A percentile compares a stretch with the other conserved stretches of the same genome.
Conservation (phyloP, 352 stramenopile genomes). For the Phytophthora pini region DNA sequence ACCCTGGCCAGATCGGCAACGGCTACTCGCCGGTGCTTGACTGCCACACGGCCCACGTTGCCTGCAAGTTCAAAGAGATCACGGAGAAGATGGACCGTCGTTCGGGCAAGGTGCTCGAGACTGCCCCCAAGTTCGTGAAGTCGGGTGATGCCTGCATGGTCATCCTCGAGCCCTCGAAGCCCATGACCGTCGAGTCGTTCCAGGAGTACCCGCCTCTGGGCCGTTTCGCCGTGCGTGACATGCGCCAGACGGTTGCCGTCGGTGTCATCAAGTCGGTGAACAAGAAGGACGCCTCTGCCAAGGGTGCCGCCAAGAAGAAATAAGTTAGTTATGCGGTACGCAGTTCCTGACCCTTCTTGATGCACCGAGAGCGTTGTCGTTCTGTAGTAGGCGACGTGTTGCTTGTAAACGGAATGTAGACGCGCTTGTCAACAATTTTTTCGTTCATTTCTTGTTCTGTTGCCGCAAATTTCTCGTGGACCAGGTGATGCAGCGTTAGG, state of each 20-base stretch:
- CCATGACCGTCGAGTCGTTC: slow-evolving; percentile 97
- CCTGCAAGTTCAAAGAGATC: slow-evolving; percentile 96
- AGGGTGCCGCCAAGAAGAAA: slow-evolving; percentile 55
- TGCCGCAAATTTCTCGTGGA: too few species aligned
- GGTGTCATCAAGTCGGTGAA: slow-evolving; percentile 96
- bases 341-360: slow-evolving; percentile 32
- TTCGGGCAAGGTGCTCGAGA: slow-evolving; percentile 95
- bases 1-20: slow-evolving; percentile 92
- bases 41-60: slow-evolving; percentile 97
- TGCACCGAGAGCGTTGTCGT: slow-evolving; percentile 14
- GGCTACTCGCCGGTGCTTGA: slow-evolving; percentile 97
- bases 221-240: slow-evolving; percentile 97
- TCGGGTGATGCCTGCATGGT: slow-evolving; percentile 97
- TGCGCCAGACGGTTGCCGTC: slow-evolving; percentile 96
- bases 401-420: slow-evolving; percentile 29
- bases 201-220: slow-evolving; percentile 96
- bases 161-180: slow-evolving; percentile 93
- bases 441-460: too few species aligned
- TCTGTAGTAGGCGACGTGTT: slow-evolving; percentile 14
- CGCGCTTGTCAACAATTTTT: slow-evolving; percentile 9
- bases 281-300: slow-evolving; percentile 71
- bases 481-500: too few species aligned
- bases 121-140: slow-evolving; percentile 95
- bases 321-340: slow-evolving; percentile 34
- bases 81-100: slow-evolving; percentile 97